phyloP scores from a whole-genome alignment of 192 early-diverging fungal species.

The Phycomyces nitens region DNA sequence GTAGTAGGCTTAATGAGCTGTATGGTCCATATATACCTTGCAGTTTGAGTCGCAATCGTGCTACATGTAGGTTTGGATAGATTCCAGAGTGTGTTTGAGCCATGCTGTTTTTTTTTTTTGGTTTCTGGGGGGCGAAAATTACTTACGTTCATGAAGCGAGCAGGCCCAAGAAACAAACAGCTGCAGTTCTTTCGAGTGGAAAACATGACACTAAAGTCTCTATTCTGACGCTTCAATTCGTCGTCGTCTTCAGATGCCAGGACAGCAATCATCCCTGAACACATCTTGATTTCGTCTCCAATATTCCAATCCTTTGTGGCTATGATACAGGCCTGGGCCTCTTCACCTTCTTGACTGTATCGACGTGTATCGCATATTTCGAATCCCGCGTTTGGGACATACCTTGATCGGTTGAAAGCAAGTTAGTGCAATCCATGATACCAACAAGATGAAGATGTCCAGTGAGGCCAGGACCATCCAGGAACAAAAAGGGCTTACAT shows the following conservation, averaged over 20 bases:
- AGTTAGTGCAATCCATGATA: too few relatives aligned
- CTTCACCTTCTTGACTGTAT: constrained; percentile 37
- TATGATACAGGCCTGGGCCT: constrained; percentile 52
- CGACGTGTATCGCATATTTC: constrained; percentile 54
- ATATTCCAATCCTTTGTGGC: constrained; percentile 44
- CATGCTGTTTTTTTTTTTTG: too few relatives aligned
- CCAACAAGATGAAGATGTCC: too few relatives aligned
- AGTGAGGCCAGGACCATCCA: too few relatives aligned
- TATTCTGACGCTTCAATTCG: constrained; percentile 41
- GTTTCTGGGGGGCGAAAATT: too few relatives aligned
- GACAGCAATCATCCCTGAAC: constrained; percentile 51
- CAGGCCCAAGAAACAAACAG: constrained; percentile 60
- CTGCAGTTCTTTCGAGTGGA: constrained; percentile 43
- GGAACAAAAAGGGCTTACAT: constrained; percentile 21
- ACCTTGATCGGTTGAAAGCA: constrained; percentile 25
- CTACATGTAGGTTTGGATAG: too few relatives aligned
- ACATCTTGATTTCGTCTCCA: constrained; percentile 49
- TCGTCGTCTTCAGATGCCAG: constrained; percentile 51
- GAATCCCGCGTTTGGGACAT: constrained; percentile 50
- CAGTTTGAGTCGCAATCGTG: constrained; percentile 61
- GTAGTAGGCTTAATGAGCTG: too few relatives aligned
- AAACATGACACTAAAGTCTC: constrained; percentile 52
- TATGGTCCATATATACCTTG: too few relatives aligned
- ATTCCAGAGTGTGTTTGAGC: too few relatives aligned
- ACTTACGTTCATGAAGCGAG: constrained; percentile 58